Percentiles rank a stretch among this genome's conserved stretches.
phyloP scores from a whole-genome alignment of 768 basidiomycete genomes.

The Kwoniella europaea region DNA sequence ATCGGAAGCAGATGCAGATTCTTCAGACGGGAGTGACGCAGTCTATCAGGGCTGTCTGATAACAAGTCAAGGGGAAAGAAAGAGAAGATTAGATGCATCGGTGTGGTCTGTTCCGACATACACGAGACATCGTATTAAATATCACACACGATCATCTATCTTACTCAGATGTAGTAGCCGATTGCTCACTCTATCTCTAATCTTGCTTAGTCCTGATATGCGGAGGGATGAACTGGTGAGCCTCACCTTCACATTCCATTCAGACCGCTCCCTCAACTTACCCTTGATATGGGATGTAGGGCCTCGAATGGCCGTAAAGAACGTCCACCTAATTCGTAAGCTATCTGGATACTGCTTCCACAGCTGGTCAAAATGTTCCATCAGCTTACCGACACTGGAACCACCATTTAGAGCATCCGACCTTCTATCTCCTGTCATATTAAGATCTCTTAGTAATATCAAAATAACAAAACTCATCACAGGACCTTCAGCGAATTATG shows the following conservation, averaged over 20 bases:
- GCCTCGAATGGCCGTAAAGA: slow-evolving; percentile 77
- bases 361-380: neutral
- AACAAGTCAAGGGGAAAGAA: too few species aligned
- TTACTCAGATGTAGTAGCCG: neutral
- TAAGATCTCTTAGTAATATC: slow-evolving; percentile 84
- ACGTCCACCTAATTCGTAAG: slow-evolving; percentile 60
- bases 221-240: slow-evolving; percentile 86
- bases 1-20: too few species aligned
- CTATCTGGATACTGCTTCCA: neutral
- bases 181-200: neutral
- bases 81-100: too few species aligned
- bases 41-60: too few species aligned
- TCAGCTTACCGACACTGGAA: too few species aligned
- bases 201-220: slow-evolving; percentile 71
- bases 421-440: slow-evolving; percentile 82
- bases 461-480: slow-evolving; percentile 73
- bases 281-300: slow-evolving; percentile 60
- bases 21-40: too few species aligned
- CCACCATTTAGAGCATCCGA: slow-evolving; percentile 66
- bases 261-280: neutral
- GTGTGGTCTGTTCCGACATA: too few species aligned
- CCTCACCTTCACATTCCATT: slow-evolving; percentile 29
- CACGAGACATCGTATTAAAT: too few species aligned
- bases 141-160: too few species aligned
- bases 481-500: slow-evolving; percentile 52